Evolutionary conservation across 768 basidiomycete genomes (phyloP).

Genomic region (Agaricus sinodeliciosus): DNA sequence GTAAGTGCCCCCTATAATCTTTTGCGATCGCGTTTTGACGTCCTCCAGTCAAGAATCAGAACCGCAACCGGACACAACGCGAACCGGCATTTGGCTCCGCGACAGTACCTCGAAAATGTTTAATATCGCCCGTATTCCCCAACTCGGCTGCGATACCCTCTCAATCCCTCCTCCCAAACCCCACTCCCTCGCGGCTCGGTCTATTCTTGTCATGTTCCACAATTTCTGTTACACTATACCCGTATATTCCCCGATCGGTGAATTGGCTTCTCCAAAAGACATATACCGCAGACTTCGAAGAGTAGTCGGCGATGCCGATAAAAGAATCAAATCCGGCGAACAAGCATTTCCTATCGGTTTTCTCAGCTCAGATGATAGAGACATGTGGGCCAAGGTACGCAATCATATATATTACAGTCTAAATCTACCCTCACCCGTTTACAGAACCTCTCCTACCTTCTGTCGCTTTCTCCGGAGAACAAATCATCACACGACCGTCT

Average conservation of each 20-base stretch:
- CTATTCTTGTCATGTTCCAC: constrained; percentile 63
- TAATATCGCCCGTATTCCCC: constrained; percentile 73
- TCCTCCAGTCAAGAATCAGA: constrained; percentile 57
- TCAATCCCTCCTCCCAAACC: constrained; percentile 39
- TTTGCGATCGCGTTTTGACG: background rate
- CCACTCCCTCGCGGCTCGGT: constrained; percentile 39
- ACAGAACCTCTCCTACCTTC: constrained; percentile 68
- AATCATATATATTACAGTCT: background rate
- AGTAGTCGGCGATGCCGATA: constrained; percentile 51
- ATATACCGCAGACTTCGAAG: constrained; percentile 40
- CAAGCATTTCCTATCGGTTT: constrained; percentile 56
- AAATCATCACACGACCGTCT: constrained; percentile 52
- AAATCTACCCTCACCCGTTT: background rate
- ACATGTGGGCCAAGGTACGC: constrained; percentile 73
- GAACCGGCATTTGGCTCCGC: constrained; percentile 66
- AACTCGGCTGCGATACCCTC: constrained; percentile 55
- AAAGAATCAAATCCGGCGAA: constrained; percentile 46
- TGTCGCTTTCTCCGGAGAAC: constrained; percentile 64
- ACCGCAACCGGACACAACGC: constrained; percentile 61
- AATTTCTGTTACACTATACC: constrained; percentile 78
- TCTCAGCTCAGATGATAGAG: constrained; percentile 74
- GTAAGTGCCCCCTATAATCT: constrained; percentile 33
- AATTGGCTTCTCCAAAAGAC: constrained; percentile 28
- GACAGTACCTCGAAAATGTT: constrained; percentile 57
- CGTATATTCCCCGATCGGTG: constrained; percentile 42